Percentiles rank a stretch among this genome's conserved stretches.
Conservation (phyloP, 2,329 filamentous ascomycete species). For the Mariannaea elegans region DNA sequence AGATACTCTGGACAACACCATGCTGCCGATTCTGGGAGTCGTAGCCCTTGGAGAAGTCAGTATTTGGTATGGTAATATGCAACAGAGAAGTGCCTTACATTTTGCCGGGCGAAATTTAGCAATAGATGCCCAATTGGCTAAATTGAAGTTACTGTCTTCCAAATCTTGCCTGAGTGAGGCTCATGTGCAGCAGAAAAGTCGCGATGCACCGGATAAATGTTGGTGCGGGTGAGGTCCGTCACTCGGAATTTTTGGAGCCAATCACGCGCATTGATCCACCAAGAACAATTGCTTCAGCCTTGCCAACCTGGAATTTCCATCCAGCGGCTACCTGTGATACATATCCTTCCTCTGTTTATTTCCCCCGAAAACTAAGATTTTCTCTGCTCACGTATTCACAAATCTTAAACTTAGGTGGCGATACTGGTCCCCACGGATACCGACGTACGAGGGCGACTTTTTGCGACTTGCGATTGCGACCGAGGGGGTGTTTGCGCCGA, state of each 20-base stretch:
- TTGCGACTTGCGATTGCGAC: constrained; percentile 20
- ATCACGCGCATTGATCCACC: constrained; percentile 30
- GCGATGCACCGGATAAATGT: constrained; percentile 42
- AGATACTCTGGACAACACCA: constrained; percentile 43
- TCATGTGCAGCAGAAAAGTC: constrained; percentile 37
- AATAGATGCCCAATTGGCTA: constrained; percentile 32
- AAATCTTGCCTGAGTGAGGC: constrained; percentile 17
- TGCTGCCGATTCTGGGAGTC: constrained; percentile 40
- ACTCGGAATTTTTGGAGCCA: constrained; percentile 24
- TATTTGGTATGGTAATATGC: fast-evolving
- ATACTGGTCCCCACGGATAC: neutral
- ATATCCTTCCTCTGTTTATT: neutral
- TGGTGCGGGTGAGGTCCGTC: constrained; percentile 36
- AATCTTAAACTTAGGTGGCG: neutral
- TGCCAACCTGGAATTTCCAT: constrained; percentile 31
- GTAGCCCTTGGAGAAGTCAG: constrained; percentile 39
- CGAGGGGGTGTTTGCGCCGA: constrained; percentile 24
- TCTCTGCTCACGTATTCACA: neutral
- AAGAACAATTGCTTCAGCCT: constrained; percentile 37
- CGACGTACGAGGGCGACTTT: neutral
- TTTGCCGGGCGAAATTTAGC: constrained; percentile 19
- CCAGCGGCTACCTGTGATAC: constrained; percentile 19
- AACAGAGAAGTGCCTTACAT: constrained; percentile 29
- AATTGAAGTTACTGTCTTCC: constrained; percentile 25
- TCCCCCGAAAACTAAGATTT: neutral